Conservation (phyloP, 345 rosid species). For the Populus alba region DNA sequence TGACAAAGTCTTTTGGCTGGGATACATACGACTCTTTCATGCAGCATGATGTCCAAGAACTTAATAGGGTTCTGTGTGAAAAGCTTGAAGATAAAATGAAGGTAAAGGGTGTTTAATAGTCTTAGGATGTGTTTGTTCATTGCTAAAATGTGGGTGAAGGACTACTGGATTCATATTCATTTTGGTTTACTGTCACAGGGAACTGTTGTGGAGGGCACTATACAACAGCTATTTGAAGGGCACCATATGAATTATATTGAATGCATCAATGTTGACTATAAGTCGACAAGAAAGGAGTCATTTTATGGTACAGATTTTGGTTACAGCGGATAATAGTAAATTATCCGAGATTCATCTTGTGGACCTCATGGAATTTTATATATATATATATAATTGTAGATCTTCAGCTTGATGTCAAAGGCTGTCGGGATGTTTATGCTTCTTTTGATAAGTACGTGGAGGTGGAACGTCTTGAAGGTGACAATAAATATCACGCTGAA, state of each 20-base stretch:
- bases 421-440: slow-evolving; percentile 94
- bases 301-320: slow-evolving; percentile 70
- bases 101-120: slow-evolving; percentile 33
- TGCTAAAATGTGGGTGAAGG: neutral
- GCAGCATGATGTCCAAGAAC: slow-evolving; percentile 99
- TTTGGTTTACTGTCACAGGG: slow-evolving; percentile 35
- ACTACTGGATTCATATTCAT: neutral
- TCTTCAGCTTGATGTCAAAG: slow-evolving; percentile 98
- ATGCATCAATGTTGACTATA: slow-evolving; percentile 95
- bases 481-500: slow-evolving; percentile 90
- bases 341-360: slow-evolving; percentile 20
- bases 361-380: slow-evolving; percentile 10
- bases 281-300: slow-evolving; percentile 94
- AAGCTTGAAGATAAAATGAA: slow-evolving; percentile 99
- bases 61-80: slow-evolving; percentile 90
- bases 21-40: slow-evolving; percentile 95
- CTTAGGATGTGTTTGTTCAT: neutral
- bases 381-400: slow-evolving; percentile 45
- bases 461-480: slow-evolving; percentile 96
- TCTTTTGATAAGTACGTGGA: slow-evolving; percentile 98
- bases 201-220: slow-evolving; percentile 59
- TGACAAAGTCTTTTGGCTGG: slow-evolving; percentile 81
- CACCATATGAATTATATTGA: slow-evolving; percentile 89
- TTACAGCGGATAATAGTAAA: slow-evolving; percentile 6
- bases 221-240: slow-evolving; percentile 55